Evolutionary conservation across 306 rosid genomes (phyloP).

Genomic region (Castanea sativa): DNA sequence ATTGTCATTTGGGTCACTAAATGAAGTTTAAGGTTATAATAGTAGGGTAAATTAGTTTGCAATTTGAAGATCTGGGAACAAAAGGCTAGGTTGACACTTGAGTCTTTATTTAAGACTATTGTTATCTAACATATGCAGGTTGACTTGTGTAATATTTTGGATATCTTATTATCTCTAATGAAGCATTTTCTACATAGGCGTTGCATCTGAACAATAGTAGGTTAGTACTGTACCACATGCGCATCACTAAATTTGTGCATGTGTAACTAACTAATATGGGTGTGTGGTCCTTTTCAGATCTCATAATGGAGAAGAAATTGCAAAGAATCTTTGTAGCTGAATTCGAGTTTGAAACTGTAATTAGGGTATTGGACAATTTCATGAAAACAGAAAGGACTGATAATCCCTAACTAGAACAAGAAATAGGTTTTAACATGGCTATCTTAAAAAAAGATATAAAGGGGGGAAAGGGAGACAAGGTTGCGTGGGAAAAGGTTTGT

Average conservation of each 20-base stretch:
- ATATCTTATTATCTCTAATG: background rate
- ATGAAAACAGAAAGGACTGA: background rate
- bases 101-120: too few relatives aligned
- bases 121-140: background rate
- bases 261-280: background rate
- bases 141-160: background rate
- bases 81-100: background rate
- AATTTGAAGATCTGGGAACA: too few relatives aligned
- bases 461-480: too few relatives aligned
- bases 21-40: too few relatives aligned
- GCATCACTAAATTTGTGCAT: background rate
- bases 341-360: background rate
- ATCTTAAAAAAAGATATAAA: background rate
- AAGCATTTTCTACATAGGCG: background rate
- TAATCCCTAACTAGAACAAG: background rate
- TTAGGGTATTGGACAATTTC: background rate
- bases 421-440: background rate
- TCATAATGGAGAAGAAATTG: background rate
- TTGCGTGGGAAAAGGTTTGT: too few relatives aligned
- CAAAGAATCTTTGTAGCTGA: background rate
- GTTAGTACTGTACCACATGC: background rate
- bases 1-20: too few relatives aligned
- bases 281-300: background rate
- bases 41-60: too few relatives aligned
- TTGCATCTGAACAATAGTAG: background rate